A percentile compares a stretch with the other conserved stretches of the same genome.
These are phyloP conservation scores for Metarhizium robertsii DNA, from an alignment of 2,329 filamentous ascomycete genomes.

Conservation along the genomic window DNA sequence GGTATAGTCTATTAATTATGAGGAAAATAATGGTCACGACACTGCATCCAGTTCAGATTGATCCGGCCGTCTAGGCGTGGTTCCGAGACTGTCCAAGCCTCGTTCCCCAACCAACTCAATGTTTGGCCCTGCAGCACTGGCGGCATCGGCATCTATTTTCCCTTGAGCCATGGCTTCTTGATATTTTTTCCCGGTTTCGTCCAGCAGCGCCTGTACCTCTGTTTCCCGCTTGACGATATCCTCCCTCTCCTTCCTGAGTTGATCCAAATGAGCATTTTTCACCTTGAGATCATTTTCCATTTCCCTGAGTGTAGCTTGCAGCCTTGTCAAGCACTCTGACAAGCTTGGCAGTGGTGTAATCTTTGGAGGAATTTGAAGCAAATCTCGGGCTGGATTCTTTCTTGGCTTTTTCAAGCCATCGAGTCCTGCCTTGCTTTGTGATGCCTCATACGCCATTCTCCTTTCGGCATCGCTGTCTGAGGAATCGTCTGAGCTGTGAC, in stretches of 20 bases:
- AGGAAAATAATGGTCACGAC: neutral
- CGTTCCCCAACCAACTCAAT: slow-evolving; percentile 20
- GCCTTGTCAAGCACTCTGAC: slow-evolving; percentile 52
- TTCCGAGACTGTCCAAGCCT: slow-evolving; percentile 26
- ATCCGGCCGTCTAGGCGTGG: slow-evolving; percentile 17
- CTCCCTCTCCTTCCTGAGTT: slow-evolving; percentile 57
- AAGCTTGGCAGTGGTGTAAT: slow-evolving; percentile 73
- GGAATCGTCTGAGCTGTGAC: slow-evolving; percentile 49
- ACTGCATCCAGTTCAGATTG: slow-evolving; percentile 13
- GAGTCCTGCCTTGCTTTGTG: slow-evolving; percentile 80
- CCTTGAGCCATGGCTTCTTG: slow-evolving; percentile 31
- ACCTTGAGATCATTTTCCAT: slow-evolving; percentile 55
- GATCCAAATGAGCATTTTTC: slow-evolving; percentile 55
- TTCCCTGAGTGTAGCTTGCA: slow-evolving; percentile 51
- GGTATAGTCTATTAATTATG: neutral
- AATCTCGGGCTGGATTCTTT: slow-evolving; percentile 23
- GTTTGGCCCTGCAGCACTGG: neutral
- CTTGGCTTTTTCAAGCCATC: slow-evolving; percentile 52
- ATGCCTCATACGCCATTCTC: slow-evolving; percentile 75
- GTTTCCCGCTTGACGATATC: slow-evolving; percentile 60
- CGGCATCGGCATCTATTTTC: slow-evolving; percentile 8
- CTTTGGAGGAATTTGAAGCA: slow-evolving; percentile 55
- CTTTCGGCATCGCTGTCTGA: slow-evolving; percentile 64
- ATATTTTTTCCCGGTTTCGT: slow-evolving; percentile 65
- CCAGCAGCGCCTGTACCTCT: slow-evolving; percentile 71